Conservation (phyloP, 306 rosid species). For the Gastrolobium bilobum region DNA sequence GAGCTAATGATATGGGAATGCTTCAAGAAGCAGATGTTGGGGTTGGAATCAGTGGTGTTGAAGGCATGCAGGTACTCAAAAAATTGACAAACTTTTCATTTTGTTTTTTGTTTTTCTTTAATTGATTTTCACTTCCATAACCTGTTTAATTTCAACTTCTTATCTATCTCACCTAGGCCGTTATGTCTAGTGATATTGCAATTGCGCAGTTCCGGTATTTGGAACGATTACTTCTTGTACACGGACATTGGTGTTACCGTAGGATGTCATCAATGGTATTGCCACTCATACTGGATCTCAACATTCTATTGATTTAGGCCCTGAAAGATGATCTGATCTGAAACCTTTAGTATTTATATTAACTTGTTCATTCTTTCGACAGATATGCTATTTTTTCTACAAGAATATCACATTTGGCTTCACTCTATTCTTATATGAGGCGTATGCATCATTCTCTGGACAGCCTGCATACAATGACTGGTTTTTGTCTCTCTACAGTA, state of each 20-base stretch:
- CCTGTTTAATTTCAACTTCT: background rate
- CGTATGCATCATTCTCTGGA: constrained; percentile 81
- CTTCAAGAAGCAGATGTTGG: constrained; percentile 98
- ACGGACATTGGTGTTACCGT: constrained; percentile 97
- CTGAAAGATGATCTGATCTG: constrained; percentile 14
- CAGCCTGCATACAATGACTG: constrained; percentile 90
- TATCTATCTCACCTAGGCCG: constrained; percentile 66
- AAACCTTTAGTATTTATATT: constrained; percentile 27
- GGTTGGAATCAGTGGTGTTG: constrained; percentile 91
- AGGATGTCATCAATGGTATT: constrained; percentile 89
- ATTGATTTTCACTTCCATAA: constrained; percentile 33
- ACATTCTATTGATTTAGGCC: constrained; percentile 16
- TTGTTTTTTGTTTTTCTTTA: background rate
- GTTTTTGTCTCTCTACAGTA: constrained; percentile 84
- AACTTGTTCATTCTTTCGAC: constrained; percentile 53
- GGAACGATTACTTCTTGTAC: constrained; percentile 90
- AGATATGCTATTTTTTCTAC: constrained; percentile 96
- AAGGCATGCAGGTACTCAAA: constrained; percentile 91
- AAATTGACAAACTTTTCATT: constrained; percentile 10
- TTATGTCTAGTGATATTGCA: constrained; percentile 94
- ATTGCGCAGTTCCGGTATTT: constrained; percentile 89
- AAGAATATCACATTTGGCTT: constrained; percentile 90
- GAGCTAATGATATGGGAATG: constrained; percentile 98
- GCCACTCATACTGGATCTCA: constrained; percentile 31
- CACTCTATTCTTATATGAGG: constrained; percentile 82